Percentiles rank a stretch among this genome's conserved stretches.
phyloP scores from a whole-genome alignment of 768 basidiomycete genomes.

The Tylopilus sp. region DNA sequence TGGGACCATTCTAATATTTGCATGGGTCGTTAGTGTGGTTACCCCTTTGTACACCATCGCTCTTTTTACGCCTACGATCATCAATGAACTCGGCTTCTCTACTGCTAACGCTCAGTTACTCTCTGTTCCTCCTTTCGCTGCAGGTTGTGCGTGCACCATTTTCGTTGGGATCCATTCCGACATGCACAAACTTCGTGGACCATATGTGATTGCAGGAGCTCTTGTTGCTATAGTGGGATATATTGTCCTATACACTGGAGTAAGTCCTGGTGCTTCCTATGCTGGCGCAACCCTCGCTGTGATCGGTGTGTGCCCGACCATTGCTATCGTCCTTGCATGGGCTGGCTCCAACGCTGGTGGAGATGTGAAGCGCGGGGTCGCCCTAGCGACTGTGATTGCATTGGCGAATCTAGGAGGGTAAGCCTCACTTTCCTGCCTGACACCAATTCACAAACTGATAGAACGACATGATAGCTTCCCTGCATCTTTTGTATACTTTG shows the following conservation, averaged over 20 bases:
- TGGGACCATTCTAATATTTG: not conserved
- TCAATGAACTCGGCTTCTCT: constrained; percentile 47
- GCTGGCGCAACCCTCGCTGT: constrained; percentile 48
- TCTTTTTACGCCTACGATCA: constrained; percentile 49
- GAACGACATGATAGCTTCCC: constrained; percentile 29
- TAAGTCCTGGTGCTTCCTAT: constrained; percentile 30
- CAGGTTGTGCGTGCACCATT: constrained; percentile 46
- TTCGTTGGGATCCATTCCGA: constrained; percentile 30
- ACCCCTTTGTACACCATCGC: constrained; percentile 44
- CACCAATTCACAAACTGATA: constrained; percentile 1
- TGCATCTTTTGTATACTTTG: constrained; percentile 40
- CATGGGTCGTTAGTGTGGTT: constrained; percentile 31
- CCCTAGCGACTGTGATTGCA: constrained; percentile 48
- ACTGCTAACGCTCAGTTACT: constrained; percentile 48
- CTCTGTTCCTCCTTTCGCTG: constrained; percentile 47
- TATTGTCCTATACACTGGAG: constrained; percentile 1
- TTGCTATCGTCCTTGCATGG: constrained; percentile 52
- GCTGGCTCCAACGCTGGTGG: constrained; percentile 53
- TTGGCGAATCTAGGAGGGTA: constrained; percentile 46
- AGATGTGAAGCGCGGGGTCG: constrained; percentile 50
- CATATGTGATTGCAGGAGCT: constrained; percentile 1
- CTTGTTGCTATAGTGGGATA: constrained; percentile 2
- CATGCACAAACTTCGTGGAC: constrained; percentile 2
- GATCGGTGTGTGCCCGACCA: constrained; percentile 49
- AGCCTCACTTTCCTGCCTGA: constrained; percentile 16